Conservation (phyloP, 1,284 basidiomycete species). For the Cystobasidiaceae sp. region DNA sequence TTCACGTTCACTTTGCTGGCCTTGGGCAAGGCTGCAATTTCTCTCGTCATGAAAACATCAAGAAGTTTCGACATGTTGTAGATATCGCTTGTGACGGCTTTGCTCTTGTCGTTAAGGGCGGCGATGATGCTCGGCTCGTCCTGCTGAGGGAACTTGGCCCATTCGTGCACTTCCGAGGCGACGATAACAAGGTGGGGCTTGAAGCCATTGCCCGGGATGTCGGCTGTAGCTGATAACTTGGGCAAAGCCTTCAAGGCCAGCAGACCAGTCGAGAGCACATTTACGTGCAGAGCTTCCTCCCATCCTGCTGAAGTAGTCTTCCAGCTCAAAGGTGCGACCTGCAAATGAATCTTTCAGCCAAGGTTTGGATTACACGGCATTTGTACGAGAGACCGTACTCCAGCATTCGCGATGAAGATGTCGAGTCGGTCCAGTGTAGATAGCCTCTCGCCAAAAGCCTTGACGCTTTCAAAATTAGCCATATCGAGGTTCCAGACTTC, state of each 20-base stretch:
- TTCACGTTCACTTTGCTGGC: conserved; percentile 33
- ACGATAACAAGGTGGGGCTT: conserved; percentile 36
- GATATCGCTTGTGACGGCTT: conserved; percentile 2
- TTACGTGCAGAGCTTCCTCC: conserved; percentile 34
- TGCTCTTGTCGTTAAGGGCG: conserved; percentile 2
- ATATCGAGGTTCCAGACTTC: conserved; percentile 39
- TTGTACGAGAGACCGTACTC: background rate
- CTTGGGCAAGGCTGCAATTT: conserved; percentile 28
- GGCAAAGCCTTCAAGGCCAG: conserved; percentile 32
- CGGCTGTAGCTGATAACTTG: conserved; percentile 27
- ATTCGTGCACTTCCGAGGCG: conserved; percentile 33
- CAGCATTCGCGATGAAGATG: conserved; percentile 29
- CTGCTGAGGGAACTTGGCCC: conserved; percentile 19
- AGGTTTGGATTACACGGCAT: background rate
- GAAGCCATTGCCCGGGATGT: background rate
- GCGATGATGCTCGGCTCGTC: background rate
- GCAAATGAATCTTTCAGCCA: background rate
- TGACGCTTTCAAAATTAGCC: conserved; percentile 33
- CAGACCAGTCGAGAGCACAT: conserved; percentile 35
- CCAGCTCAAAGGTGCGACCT: background rate
- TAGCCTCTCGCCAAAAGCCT: conserved; percentile 30
- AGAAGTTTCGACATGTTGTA: conserved; percentile 38
- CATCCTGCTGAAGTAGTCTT: background rate
- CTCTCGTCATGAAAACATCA: conserved; percentile 31
- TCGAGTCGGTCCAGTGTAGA: conserved; percentile 31